phyloP scores from a whole-genome alignment of 75 land plant genomes.

The Picea sitchensis region DNA sequence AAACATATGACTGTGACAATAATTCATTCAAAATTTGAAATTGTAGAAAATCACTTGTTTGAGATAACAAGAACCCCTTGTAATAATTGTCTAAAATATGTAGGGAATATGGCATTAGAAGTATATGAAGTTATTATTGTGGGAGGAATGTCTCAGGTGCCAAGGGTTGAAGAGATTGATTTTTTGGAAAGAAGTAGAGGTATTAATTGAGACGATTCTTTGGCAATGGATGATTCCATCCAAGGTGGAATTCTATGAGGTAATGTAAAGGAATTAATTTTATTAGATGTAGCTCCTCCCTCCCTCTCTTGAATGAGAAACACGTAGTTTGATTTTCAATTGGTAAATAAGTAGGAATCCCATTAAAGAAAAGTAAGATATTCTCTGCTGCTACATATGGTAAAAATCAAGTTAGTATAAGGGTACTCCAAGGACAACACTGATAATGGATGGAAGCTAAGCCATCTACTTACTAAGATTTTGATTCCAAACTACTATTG shows the following conservation, averaged over 20 bases:
- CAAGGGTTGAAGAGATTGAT: constrained; percentile 50
- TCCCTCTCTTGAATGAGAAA: constrained; percentile 49
- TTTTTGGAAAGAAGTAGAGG: constrained; percentile 58
- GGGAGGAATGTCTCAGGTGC: constrained; percentile 61
- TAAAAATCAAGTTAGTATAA: constrained; percentile 53
- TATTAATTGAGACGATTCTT: constrained; percentile 57
- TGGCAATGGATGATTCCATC: constrained; percentile 55
- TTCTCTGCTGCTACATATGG: constrained; percentile 65
- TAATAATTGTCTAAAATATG: constrained; percentile 56
- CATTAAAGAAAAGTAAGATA: constrained; percentile 66
- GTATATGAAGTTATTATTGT: constrained; percentile 55
- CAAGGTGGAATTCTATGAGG: too few relatives aligned
- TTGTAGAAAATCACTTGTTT: constrained; percentile 39
- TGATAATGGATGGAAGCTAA: too few relatives aligned
- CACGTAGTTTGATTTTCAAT: background rate
- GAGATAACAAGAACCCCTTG: constrained; percentile 52
- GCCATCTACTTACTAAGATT: too few relatives aligned
- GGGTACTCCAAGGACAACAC: background rate
- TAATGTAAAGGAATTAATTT: constrained; percentile 26
- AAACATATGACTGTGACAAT: constrained; percentile 54
- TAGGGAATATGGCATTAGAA: constrained; percentile 19
- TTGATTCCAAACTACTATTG: too few relatives aligned
- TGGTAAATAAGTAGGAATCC: constrained; percentile 56
- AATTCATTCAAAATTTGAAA: constrained; percentile 50
- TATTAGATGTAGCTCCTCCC: constrained; percentile 56